Percentiles rank a stretch among this genome's conserved stretches.
phyloP scores from a whole-genome alignment of 768 basidiomycete genomes.

The Collybiopsis confluens region DNA sequence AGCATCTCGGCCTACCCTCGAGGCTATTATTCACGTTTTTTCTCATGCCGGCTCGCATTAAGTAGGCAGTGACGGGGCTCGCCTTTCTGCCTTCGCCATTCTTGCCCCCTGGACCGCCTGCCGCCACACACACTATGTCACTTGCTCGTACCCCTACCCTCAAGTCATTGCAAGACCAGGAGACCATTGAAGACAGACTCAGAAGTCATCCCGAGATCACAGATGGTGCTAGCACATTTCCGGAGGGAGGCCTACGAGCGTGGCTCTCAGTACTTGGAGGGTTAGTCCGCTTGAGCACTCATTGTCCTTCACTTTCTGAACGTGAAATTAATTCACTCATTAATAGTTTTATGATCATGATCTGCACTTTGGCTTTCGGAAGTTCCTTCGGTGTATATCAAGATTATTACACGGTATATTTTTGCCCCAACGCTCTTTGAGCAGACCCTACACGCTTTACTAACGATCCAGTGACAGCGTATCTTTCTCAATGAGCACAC shows the following conservation, averaged over 20 bases:
- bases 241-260: constrained; percentile 18
- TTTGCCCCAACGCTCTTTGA: not conserved
- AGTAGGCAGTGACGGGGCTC: not conserved
- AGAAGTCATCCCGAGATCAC: not conserved
- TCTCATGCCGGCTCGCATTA: constrained; percentile 1
- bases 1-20: not conserved
- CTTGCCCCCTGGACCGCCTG: too few species aligned
- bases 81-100: not conserved
- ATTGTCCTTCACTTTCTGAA: not conserved
- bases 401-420: constrained; percentile 18
- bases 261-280: constrained; percentile 19
- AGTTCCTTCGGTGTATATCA: constrained; percentile 21
- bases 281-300: constrained; percentile 10
- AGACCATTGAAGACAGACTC: not conserved
- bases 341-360: constrained; percentile 1
- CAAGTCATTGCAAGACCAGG: not conserved
- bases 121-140: not conserved
- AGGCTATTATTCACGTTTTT: not conserved
- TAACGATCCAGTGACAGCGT: not conserved
- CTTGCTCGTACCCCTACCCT: not conserved
- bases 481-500: constrained; percentile 1
- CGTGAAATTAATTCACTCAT: not conserved
- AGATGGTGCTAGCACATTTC: constrained; percentile 7
- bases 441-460: not conserved
- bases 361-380: constrained; percentile 16